phyloP scores from a whole-genome alignment of 2,329 filamentous ascomycete genomes.

The Neophaeococcomyces aloes region DNA sequence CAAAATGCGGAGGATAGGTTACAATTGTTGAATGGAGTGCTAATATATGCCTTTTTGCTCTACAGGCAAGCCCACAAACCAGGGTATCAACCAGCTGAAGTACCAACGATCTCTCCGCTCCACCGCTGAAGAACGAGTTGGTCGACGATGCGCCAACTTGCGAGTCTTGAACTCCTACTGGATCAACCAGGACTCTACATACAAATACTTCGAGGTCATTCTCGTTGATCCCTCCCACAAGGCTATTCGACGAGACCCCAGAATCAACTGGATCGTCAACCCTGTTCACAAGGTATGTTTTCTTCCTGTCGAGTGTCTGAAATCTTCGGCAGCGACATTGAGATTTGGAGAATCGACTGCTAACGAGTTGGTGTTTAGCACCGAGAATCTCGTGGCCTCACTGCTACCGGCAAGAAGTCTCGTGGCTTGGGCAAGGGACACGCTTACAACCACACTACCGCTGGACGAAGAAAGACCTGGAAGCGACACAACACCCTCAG shows the following conservation, averaged over 20 bases:
- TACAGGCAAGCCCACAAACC: constrained; percentile 99
- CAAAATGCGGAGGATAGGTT: too few relatives aligned
- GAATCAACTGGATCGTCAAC: constrained; percentile 99
- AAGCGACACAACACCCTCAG: constrained; percentile 99
- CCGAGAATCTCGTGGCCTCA: constrained; percentile 95
- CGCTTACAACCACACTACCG: constrained; percentile 96
- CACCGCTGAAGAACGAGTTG: constrained; percentile 99
- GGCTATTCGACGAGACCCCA: constrained; percentile 95
- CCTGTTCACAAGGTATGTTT: constrained; percentile 76
- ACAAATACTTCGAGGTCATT: constrained; percentile 99
- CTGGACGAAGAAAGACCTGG: constrained; percentile 99
- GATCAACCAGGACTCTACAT: constrained; percentile 99
- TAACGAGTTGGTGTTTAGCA: constrained; percentile 44
- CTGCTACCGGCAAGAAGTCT: constrained; percentile 98
- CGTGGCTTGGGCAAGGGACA: constrained; percentile 99
- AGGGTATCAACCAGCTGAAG: constrained; percentile 99
- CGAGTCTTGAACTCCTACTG: constrained; percentile 99
- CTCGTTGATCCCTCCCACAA: constrained; percentile 99
- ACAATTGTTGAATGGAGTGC: background rate
- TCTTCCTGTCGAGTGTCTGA: background rate
- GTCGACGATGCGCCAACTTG: constrained; percentile 96
- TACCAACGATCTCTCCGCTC: constrained; percentile 98
- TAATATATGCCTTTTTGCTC: constrained; percentile 6
- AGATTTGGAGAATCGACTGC: background rate
- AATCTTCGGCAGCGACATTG: constrained; percentile 18